Base-by-base conservation (phyloP, 208 protist species). In the Acanthamoeba sp. region DNA sequence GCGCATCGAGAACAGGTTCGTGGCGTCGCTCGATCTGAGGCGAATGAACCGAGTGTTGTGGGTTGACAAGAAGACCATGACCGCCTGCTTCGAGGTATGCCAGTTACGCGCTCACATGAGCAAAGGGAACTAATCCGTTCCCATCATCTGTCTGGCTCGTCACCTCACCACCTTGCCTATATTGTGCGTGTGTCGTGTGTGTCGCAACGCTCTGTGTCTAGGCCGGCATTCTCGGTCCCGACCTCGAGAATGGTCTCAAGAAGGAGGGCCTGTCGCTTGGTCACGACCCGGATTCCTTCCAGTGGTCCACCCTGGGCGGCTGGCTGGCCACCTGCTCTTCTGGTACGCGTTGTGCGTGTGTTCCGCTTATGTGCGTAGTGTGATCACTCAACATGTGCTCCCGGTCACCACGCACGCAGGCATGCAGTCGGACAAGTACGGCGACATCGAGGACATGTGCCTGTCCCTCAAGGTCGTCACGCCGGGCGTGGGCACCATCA, bases 201-300 rank as follows among this genome's bases (percentile, higher is more conserved):
- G 50, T 52, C 48, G 48, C 20, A 20, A 24, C 20, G 50, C n/a
- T n/a, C n/a, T 57, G 50, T 7, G 69, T 45, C 16, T 34, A 78
- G 69, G 69, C 36, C 16, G 80, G 80, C 38, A 57, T 88, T 24
- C 50, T 88, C 29, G 80, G 80, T 27, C 80, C 80, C 27, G 80
- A 88, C n/a, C 40, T 88, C n/a, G 80, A 88, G 80, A 59, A 88
- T 42, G 24, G 80, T 6, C 80, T 88, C 29, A 50, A 88, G 80
- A 88, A 59, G 80, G 80, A 88, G 80, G 80, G 78, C 80, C 45
- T 88, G 9, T 88, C 80, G 7, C 34, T 96, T 20, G 95, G 95
- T 52, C 95, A 96, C 48, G 95, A 96, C n/a, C 95, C 95, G 52
- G 95, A 96, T 55, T 96, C 95, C 76, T 95, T 93, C 52, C 94